Evolutionary conservation across 2,329 filamentous ascomycete genomes (phyloP), one percentile per base, ranked within the genome.

Genomic region (Colletotrichum magnum): DNA sequence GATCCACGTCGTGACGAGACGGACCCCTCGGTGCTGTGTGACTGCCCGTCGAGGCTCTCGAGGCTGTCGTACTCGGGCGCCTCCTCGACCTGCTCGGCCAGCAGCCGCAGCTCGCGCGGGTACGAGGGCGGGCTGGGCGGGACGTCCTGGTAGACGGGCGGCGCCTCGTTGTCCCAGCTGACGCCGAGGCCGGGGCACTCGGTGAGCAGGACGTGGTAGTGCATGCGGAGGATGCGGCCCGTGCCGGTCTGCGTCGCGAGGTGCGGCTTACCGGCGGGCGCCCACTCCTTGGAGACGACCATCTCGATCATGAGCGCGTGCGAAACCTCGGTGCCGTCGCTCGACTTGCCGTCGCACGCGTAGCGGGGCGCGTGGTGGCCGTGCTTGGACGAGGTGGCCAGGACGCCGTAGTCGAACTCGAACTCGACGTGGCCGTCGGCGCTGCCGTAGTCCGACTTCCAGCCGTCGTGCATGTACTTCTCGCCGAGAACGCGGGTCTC

Each of bases 151-250:
- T 99, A 99, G 73, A 97, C 89, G 1, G 95, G 95, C 13, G 95
- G 95, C 76, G 93, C 91, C 84, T 99, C 95, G 81, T 98, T 95
- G 74, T 98, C 95, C 95, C 96, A 99, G 74, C 93, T 94, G 75
- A 99, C 95, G 58, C 95, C 95, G 78, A 97, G 88, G 18, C 95
- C 95, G 21, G 89, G 89, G 69, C 93, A 89, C 82, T 97, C 93
- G 4, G 95, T 98, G 64, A 98, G 87, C 66, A 90, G 85, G 61
- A 96, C 86, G 75, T 89, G 90, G 84, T 98, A 98, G 79, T 97
- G 94, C 88, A 97, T 98, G 73, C 95, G 89, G 70, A 99, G 85
- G 60, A 98, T 95, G 72, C 95, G 90, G 0, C 95, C 96, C 2
- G 94, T 93, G 70, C 95, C 95, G 0, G 95, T 98, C 58, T 95